phyloP scores from a whole-genome alignment of 139 green algal species.

The Zygnema circumcarinatum region DNA sequence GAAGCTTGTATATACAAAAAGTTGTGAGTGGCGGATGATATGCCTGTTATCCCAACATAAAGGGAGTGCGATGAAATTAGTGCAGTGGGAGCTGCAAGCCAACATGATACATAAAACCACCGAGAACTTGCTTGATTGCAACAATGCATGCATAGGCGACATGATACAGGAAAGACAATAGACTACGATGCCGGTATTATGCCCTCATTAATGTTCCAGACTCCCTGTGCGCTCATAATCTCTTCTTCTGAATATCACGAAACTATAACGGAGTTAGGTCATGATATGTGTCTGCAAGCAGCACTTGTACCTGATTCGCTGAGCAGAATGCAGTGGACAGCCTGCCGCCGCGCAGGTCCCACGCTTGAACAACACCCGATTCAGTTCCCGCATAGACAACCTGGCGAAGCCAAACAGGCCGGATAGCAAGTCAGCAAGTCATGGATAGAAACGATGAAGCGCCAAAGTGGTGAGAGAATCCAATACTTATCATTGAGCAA shows the following conservation, averaged over 20 bases:
- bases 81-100: not conserved
- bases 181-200: too few relatives aligned
- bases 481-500: too few relatives aligned
- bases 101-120: not conserved
- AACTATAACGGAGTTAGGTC: too few relatives aligned
- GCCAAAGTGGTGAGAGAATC: too few relatives aligned
- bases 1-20: not conserved
- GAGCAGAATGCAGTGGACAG: not conserved
- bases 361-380: slow-evolving; percentile 1
- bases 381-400: slow-evolving; percentile 11
- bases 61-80: not conserved
- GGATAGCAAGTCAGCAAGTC: too few relatives aligned
- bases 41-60: not conserved
- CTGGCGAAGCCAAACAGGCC: slow-evolving; percentile 1
- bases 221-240: too few relatives aligned
- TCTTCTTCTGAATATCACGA: too few relatives aligned
- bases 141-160: not conserved
- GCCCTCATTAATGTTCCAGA: too few relatives aligned
- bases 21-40: not conserved
- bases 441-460: too few relatives aligned
- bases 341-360: not conserved
- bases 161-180: not conserved
- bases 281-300: too few relatives aligned
- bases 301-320: slow-evolving; percentile 8
- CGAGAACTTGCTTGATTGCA: not conserved